Conservation (phyloP, 257 asterid species). For the Solanum pennellii region DNA sequence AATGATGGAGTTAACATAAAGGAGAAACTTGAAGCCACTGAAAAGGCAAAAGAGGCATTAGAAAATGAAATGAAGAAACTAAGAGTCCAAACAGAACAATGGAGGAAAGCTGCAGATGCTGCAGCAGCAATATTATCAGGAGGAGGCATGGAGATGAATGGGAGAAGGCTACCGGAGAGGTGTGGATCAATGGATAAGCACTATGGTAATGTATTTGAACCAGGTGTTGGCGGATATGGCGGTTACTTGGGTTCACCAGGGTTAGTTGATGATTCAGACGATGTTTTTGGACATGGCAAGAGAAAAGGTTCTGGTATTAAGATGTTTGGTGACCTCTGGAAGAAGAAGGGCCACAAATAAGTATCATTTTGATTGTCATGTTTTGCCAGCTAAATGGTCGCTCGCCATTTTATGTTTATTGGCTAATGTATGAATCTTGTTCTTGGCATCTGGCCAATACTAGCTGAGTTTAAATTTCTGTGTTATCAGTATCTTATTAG, state of each 20-base stretch:
- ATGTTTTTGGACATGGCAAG: slow-evolving; percentile 57
- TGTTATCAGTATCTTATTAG: not conserved
- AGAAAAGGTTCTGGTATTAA: slow-evolving; percentile 62
- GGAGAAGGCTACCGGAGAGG: slow-evolving; percentile 68
- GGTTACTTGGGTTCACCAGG: slow-evolving; percentile 61
- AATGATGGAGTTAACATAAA: slow-evolving; percentile 7
- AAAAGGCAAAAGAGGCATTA: slow-evolving; percentile 43
- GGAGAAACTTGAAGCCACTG: slow-evolving; percentile 43
- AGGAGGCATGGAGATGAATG: slow-evolving; percentile 52
- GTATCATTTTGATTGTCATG: not conserved
- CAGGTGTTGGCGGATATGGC: slow-evolving; percentile 18
- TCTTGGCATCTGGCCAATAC: not conserved
- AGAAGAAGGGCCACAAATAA: slow-evolving; percentile 62
- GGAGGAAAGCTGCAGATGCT: slow-evolving; percentile 98
- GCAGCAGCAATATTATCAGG: slow-evolving; percentile 78
- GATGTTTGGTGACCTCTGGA: slow-evolving; percentile 92
- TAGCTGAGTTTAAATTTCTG: not conserved
- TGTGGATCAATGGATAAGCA: slow-evolving; percentile 94
- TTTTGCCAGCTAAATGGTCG: slow-evolving; percentile 15
- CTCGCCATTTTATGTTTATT: slow-evolving; percentile 22
- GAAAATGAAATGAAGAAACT: slow-evolving; percentile 85
- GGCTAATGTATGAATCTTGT: not conserved
- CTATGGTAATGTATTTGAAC: slow-evolving; percentile 28
- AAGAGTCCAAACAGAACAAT: slow-evolving; percentile 78
- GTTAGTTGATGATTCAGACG: slow-evolving; percentile 35